Conservation (phyloP, 1,284 basidiomycete genomes). For the Coriolopsis trogii region DNA sequence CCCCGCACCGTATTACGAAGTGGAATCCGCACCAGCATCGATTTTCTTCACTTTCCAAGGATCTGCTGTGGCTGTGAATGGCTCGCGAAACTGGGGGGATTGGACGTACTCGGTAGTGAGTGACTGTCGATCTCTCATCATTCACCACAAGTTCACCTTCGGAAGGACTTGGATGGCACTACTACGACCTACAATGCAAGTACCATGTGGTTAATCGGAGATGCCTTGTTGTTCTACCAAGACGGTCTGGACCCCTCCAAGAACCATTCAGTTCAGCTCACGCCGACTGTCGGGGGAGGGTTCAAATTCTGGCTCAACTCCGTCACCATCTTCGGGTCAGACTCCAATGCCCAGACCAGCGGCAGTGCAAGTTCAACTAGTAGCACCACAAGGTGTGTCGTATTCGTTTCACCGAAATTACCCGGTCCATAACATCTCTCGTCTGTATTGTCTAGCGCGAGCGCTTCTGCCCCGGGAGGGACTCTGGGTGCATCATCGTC, state of each 20-base stretch:
- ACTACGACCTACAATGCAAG: slow-evolving; percentile 33
- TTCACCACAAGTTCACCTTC: too few species aligned
- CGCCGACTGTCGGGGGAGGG: slow-evolving; percentile 24
- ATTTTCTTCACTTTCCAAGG: slow-evolving; percentile 3
- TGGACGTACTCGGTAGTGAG: not conserved
- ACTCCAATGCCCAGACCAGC: too few species aligned
- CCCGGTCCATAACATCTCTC: too few species aligned
- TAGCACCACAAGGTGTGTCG: too few species aligned
- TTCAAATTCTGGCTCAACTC: slow-evolving; percentile 25
- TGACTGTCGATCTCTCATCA: not conserved
- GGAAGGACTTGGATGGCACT: slow-evolving; percentile 31
- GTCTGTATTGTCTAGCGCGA: too few species aligned
- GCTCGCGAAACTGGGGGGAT: slow-evolving; percentile 1
- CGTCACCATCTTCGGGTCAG: slow-evolving; percentile 26
- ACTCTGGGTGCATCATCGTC: too few species aligned
- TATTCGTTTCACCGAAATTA: too few species aligned
- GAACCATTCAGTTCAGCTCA: slow-evolving; percentile 33
- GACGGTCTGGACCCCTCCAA: slow-evolving; percentile 36
- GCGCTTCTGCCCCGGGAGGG: too few species aligned
- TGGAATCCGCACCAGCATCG: slow-evolving; percentile 19
- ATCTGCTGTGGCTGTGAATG: slow-evolving; percentile 1
- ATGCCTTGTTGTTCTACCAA: slow-evolving; percentile 38
- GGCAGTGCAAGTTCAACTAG: not conserved
- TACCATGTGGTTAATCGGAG: slow-evolving; percentile 36
- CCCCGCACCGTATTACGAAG: slow-evolving; percentile 33